Percentiles rank a stretch among this genome's conserved stretches.
Evolutionary conservation across 345 rosid genomes (phyloP).

Genomic region (Lepidium sativum): DNA sequence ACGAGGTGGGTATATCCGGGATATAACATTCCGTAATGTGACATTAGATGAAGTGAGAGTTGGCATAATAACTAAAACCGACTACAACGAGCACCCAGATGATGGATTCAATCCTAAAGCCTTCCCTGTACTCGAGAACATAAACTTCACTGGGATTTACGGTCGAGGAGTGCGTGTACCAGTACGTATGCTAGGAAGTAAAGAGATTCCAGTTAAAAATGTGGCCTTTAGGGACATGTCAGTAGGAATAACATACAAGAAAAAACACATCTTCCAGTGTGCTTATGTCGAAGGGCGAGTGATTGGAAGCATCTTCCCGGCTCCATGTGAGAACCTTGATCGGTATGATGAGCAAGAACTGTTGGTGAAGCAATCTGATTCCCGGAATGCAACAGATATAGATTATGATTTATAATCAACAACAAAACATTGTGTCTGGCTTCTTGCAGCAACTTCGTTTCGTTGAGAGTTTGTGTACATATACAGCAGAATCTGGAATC

Average conservation of each 20-base stretch:
- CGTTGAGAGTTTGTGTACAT: constrained; percentile 14
- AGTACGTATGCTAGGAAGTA: constrained; percentile 87
- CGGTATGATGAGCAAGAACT: constrained; percentile 62
- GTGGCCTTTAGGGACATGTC: constrained; percentile 81
- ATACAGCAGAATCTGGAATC: neutral
- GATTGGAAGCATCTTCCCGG: constrained; percentile 75
- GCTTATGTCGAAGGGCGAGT: constrained; percentile 84
- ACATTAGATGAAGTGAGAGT: constrained; percentile 83
- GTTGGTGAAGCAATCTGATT: constrained; percentile 53
- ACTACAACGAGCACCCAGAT: constrained; percentile 94
- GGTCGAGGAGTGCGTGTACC: constrained; percentile 96
- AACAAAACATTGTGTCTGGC: neutral
- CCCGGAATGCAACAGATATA: constrained; percentile 72
- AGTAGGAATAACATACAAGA: constrained; percentile 84
- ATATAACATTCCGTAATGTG: constrained; percentile 60
- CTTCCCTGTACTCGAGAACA: constrained; percentile 51
- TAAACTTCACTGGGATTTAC: constrained; percentile 66
- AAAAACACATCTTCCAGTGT: constrained; percentile 90
- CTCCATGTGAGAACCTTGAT: constrained; percentile 90
- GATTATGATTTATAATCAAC: constrained; percentile 46
- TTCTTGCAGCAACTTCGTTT: neutral
- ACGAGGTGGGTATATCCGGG: constrained; percentile 74
- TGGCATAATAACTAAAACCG: constrained; percentile 85
- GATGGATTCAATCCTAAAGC: constrained; percentile 71
- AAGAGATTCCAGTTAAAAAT: constrained; percentile 71